phyloP scores from a whole-genome alignment of 441 rosid genomes.

The Capsella rubella region DNA sequence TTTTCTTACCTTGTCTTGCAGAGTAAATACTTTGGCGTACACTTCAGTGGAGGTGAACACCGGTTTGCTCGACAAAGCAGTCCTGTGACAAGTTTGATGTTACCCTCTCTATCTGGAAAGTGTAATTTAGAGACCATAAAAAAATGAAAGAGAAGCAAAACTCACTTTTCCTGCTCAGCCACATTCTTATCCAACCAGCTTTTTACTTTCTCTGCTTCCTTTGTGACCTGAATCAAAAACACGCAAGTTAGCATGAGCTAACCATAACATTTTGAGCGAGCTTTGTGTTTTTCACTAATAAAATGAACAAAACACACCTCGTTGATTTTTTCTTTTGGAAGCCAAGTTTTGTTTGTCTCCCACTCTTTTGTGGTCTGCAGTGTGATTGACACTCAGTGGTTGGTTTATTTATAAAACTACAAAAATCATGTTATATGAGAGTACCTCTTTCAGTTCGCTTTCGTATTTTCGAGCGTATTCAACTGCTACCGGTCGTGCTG shows the following conservation, averaged over 20 bases:
- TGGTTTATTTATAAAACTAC: background rate
- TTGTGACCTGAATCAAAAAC: conserved; percentile 54
- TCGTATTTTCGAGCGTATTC: conserved; percentile 69
- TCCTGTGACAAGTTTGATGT: conserved; percentile 50
- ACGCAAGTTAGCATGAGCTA: conserved; percentile 23
- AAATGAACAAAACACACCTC: conserved; percentile 59
- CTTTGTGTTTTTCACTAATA: background rate
- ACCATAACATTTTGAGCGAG: conserved; percentile 4
- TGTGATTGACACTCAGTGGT: conserved; percentile 29
- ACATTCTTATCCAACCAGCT: conserved; percentile 90
- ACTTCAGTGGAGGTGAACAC: conserved; percentile 88
- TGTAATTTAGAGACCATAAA: background rate
- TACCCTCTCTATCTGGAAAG: conserved; percentile 5
- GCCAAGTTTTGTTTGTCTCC: conserved; percentile 88
- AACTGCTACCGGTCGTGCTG: conserved; percentile 77
- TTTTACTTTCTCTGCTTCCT: conserved; percentile 67
- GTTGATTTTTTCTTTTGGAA: conserved; percentile 76
- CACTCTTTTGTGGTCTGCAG: conserved; percentile 72
- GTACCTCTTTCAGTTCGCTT: conserved; percentile 75
- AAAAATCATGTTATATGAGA: conserved; percentile 1
- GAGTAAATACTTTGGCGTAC: conserved; percentile 57
- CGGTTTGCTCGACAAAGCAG: conserved; percentile 61
- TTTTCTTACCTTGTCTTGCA: conserved; percentile 83
- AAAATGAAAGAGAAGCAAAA: conserved; percentile 16
- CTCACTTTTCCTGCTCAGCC: conserved; percentile 82